These are phyloP conservation scores for Russula earlei DNA, from an alignment of 768 basidiomycete species.

Conservation along the genomic window DNA sequence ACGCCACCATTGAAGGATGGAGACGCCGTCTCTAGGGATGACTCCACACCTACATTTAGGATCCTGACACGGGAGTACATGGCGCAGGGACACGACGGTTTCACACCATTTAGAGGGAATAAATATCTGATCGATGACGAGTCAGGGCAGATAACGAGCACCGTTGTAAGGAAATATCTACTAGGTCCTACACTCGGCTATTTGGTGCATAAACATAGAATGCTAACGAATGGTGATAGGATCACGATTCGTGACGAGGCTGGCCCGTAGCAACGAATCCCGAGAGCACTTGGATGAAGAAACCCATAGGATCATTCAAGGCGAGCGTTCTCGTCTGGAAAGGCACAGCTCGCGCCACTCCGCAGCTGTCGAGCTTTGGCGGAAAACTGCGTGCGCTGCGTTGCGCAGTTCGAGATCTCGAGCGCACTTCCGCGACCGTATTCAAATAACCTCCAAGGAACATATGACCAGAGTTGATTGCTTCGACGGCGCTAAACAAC, in stretches of 20 bases:
- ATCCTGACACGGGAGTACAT: slow-evolving; percentile 85
- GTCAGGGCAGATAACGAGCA: slow-evolving; percentile 66
- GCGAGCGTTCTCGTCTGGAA: slow-evolving; percentile 32
- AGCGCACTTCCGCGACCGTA: slow-evolving; percentile 46
- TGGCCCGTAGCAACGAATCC: slow-evolving; percentile 34
- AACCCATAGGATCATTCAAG: slow-evolving; percentile 37
- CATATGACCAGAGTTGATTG: slow-evolving; percentile 74
- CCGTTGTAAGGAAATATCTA: slow-evolving; percentile 74
- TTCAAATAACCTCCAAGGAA: slow-evolving; percentile 53
- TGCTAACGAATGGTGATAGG: slow-evolving; percentile 33
- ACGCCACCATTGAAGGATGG: slow-evolving; percentile 33
- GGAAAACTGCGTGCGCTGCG: slow-evolving; percentile 33
- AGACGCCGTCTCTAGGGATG: slow-evolving; percentile 43
- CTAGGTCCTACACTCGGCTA: slow-evolving; percentile 41
- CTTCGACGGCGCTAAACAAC: slow-evolving; percentile 44
- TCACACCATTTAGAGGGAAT: slow-evolving; percentile 51
- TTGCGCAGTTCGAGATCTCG: slow-evolving; percentile 39
- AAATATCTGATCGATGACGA: slow-evolving; percentile 76
- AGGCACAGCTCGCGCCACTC: slow-evolving; percentile 19
- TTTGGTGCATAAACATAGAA: background rate
- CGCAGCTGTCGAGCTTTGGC: slow-evolving; percentile 37
- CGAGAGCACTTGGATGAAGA: slow-evolving; percentile 32
- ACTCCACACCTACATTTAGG: slow-evolving; percentile 53
- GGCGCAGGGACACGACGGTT: slow-evolving; percentile 81
- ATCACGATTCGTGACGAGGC: slow-evolving; percentile 61